Base-by-base conservation (phyloP, 345 rosid genomes). In the Combretum micranthum region DNA sequence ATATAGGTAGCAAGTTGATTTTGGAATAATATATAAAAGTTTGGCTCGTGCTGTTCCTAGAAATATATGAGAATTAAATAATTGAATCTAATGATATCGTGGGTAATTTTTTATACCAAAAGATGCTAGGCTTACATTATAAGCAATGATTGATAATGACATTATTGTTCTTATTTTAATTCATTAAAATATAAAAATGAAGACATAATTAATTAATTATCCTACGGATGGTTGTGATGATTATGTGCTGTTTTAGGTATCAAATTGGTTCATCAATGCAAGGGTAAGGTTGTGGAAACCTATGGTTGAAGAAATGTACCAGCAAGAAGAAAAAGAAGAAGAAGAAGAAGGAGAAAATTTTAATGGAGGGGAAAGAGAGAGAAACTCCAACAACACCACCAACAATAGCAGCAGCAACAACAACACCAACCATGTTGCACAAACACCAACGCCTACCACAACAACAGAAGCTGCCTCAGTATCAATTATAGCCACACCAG, bases 241-340 rank as follows among this genome's bases (percentile, higher is more conserved):
- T 48, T 12, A n/a, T 13, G 32, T 14, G 1, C 16, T 15, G 47
- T 22, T 64, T 18, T 79, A 93, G 99, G 99, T 93, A 7, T 87
- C 99, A 56, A 93, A 89, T 70, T 89, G 98, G 98, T 92, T 92
- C 82, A 92, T 92, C 18, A 92, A 92, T 68, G 98, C 98, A 37
- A 92, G 99, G 83, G 97, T 93, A 47, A 80, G 99, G 54, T 69
- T 93, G 78, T 93, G 99, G 99, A 93, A 93, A 71, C 99, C 99
- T 51, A 89, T 93, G 99, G 96, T 93, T 25, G 99, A 93, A 69
- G 99, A 93, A 52, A 93, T 93, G 97, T 93, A 93, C 74, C 96
- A 89, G 58, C 89, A 86, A 74, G 97, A 93, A 57, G 23, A 77
- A 47, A 93, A 80, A 67, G 90, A 83, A 17, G 85, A 64, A 47